phyloP scores from a whole-genome alignment of 257 asterid genomes.

The Przewalskia tangutica region DNA sequence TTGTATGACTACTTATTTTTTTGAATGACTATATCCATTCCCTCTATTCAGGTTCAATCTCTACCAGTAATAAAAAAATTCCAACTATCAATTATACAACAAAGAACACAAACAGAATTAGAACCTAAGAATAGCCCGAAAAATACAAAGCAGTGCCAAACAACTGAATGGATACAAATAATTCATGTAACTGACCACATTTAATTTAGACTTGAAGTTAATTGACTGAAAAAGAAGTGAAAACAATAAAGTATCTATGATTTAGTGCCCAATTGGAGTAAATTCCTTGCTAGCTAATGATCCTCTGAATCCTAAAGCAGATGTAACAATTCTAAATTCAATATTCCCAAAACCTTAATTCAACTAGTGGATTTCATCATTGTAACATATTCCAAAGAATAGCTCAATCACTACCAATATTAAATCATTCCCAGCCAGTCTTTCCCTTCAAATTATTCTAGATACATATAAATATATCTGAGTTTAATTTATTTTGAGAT shows the following conservation, averaged over 20 bases:
- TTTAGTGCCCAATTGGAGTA: background rate
- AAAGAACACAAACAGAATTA: background rate
- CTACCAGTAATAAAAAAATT: background rate
- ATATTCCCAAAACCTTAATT: background rate
- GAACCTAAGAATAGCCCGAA: background rate
- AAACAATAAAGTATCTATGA: background rate
- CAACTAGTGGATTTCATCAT: background rate
- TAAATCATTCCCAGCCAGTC: background rate
- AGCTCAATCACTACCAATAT: background rate
- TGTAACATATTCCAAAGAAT: background rate
- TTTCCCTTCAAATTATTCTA: background rate
- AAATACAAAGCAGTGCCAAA: background rate
- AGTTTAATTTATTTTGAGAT: background rate
- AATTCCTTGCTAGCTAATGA: background rate
- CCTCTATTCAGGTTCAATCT: background rate
- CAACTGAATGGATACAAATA: background rate
- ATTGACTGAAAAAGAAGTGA: background rate
- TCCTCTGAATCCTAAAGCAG: background rate
- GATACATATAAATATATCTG: background rate
- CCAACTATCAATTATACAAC: background rate
- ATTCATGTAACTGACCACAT: background rate
- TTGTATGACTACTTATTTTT: background rate
- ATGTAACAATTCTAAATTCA: background rate
- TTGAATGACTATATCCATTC: background rate
- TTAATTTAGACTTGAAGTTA: background rate